Evolutionary conservation across 306 rosid genomes (phyloP).

Genomic region (Cucurbita argyrosperma): DNA sequence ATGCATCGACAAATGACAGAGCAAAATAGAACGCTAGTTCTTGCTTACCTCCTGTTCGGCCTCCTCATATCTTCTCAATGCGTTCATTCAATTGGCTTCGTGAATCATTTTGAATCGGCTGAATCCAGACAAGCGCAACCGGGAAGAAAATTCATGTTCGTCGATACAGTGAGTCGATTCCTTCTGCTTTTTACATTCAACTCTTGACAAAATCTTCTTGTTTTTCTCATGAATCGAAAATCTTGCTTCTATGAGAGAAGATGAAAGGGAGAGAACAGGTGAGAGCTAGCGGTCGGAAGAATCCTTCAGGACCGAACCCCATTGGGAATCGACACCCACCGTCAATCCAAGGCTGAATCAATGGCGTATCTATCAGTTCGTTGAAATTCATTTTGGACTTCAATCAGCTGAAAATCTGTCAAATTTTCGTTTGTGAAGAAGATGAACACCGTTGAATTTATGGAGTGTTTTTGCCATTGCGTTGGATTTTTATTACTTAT

Average conservation of each 20-base stretch:
- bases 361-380: neutral
- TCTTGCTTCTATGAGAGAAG: neutral
- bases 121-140: neutral
- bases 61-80: neutral
- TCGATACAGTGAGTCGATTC: neutral
- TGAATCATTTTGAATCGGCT: neutral
- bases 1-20: neutral
- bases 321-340: constrained; percentile 2
- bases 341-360: neutral
- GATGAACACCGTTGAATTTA: neutral
- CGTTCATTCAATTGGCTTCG: neutral
- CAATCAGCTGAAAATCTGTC: neutral
- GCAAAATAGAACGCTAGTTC: neutral
- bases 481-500: neutral
- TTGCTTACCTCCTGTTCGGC: neutral
- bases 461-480: neutral
- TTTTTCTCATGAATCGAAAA: neutral
- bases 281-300: neutral
- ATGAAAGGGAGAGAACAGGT: neutral
- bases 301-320: neutral
- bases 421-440: neutral
- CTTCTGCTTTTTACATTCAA: neutral
- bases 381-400: neutral
- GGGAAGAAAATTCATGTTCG: neutral
- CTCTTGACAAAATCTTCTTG: neutral